Evolutionary conservation across 2,329 filamentous ascomycete genomes (phyloP).

Genomic region (Epichloe scottii): DNA sequence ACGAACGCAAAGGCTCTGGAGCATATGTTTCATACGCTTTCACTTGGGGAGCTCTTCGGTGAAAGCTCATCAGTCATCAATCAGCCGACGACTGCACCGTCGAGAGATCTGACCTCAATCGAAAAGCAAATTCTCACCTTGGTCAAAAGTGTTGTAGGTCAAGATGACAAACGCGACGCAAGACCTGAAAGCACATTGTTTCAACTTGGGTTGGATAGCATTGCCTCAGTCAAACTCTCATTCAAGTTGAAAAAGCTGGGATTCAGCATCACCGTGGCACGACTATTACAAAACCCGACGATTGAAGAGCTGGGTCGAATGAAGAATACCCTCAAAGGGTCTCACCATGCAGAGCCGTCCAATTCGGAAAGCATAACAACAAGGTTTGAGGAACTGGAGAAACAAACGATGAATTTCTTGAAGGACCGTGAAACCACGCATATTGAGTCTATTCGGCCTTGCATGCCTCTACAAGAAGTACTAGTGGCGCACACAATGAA

Average conservation of each 20-base stretch:
- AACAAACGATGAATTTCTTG: background rate
- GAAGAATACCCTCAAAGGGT: background rate
- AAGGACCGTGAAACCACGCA: background rate
- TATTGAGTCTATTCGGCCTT: slow-evolving; percentile 7
- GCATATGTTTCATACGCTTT: slow-evolving; percentile 4
- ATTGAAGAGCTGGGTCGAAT: slow-evolving; percentile 19
- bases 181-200: slow-evolving; percentile 14
- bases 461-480: slow-evolving; percentile 10
- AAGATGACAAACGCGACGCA: background rate
- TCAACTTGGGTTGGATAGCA: slow-evolving; percentile 24
- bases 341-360: background rate
- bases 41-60: slow-evolving; percentile 2
- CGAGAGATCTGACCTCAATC: background rate
- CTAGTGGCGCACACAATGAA: slow-evolving; percentile 22
- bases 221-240: slow-evolving; percentile 23
- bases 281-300: slow-evolving; percentile 20
- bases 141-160: background rate
- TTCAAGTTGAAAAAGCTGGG: slow-evolving; percentile 20
- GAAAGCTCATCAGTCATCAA: background rate
- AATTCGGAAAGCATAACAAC: background rate
- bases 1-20: slow-evolving; percentile 3
- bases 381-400: background rate
- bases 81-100: background rate
- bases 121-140: background rate
- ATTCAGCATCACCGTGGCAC: slow-evolving; percentile 20